Evolutionary conservation across 2,329 filamentous ascomycete genomes (phyloP).

Genomic region (Ophiostoma australiae): DNA sequence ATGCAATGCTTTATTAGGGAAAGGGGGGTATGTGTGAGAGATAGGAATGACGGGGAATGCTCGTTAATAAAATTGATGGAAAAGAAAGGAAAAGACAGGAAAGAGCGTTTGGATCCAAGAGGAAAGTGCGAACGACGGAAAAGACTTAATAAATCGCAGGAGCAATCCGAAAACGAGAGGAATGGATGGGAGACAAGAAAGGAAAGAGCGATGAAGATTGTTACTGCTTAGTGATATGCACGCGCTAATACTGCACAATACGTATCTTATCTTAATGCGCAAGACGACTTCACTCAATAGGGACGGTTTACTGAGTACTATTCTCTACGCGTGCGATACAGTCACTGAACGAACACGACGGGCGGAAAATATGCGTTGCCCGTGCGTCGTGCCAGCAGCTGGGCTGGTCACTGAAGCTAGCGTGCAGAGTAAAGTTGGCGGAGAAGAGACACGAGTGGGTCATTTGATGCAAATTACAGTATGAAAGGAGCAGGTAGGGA

Average conservation of each 20-base stretch:
- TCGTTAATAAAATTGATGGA: too few species aligned
- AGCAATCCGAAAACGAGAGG: background rate
- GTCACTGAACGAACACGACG: slow-evolving; percentile 7
- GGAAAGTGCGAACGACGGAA: background rate
- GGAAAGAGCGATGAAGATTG: slow-evolving; percentile 11
- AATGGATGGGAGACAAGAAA: background rate
- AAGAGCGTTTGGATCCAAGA: background rate
- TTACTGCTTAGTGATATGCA: background rate
- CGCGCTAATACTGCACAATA: slow-evolving; percentile 12
- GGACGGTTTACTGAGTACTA: background rate
- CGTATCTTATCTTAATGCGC: background rate
- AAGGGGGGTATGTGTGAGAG: background rate
- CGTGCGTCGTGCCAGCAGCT: slow-evolving; percentile 3
- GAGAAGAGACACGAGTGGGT: background rate
- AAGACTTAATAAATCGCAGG: background rate
- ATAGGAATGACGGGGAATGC: background rate
- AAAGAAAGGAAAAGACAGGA: background rate
- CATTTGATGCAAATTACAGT: background rate
- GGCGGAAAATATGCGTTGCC: background rate
- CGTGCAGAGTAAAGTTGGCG: background rate
- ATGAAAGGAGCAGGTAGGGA: background rate
- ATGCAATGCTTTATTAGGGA: background rate
- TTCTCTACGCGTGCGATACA: background rate
- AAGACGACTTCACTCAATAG: background rate
- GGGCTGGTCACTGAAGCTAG: background rate